Evolutionary conservation across 495 filamentous ascomycete species (phyloP).

Genomic region (Penicillium fimorum): DNA sequence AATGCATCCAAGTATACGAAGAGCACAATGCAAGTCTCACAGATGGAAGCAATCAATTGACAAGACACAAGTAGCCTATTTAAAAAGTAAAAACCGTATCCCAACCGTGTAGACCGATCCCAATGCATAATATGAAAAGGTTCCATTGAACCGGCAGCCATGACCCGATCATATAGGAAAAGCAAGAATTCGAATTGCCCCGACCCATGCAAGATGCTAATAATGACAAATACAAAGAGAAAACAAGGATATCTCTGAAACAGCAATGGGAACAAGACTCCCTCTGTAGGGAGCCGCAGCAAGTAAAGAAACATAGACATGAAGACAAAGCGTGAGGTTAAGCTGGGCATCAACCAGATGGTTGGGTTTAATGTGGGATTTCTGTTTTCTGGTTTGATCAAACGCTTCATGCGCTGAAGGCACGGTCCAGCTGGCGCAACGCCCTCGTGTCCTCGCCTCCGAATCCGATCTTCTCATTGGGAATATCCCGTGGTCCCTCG

Average conservation of each 20-base stretch:
- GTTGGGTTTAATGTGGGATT: background rate
- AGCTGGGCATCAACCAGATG: background rate
- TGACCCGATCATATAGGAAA: constrained; percentile 4
- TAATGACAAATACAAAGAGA: constrained; percentile 8
- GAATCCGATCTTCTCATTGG: constrained; percentile 61
- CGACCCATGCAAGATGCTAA: constrained; percentile 14
- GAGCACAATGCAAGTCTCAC: background rate
- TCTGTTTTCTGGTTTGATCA: background rate
- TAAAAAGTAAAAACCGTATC: background rate
- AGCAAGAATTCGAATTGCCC: constrained; percentile 2
- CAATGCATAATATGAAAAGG: constrained; percentile 12
- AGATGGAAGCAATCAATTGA: constrained; percentile 2
- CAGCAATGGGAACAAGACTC: background rate
- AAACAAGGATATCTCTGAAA: constrained; percentile 4
- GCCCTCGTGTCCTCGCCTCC: constrained; percentile 64
- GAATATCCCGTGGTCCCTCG: constrained; percentile 60
- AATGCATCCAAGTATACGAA: background rate
- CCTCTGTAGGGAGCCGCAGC: background rate
- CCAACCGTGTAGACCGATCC: constrained; percentile 10
- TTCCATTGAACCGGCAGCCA: constrained; percentile 3
- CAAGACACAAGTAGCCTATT: constrained; percentile 1
- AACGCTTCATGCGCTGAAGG: constrained; percentile 35
- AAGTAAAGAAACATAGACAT: constrained; percentile 3
- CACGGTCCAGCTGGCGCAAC: constrained; percentile 61
- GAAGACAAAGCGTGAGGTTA: background rate